Evolutionary conservation across 768 basidiomycete species (phyloP), one percentile per base, ranked within the genome.

Genomic region (Leccinum subgranulosum): DNA sequence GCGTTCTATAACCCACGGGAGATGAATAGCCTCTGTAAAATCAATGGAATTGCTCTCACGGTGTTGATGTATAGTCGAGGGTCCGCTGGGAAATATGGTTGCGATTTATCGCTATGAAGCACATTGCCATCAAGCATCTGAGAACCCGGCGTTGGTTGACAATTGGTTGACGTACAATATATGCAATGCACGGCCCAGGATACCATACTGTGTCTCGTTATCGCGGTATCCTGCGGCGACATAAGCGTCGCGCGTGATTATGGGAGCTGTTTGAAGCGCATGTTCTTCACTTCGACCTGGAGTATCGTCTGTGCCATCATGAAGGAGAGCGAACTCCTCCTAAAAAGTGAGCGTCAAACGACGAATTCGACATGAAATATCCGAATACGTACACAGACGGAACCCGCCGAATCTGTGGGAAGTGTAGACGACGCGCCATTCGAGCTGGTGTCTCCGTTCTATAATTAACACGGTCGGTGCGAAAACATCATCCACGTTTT

Each of bases 41-140:
- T 29, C 27, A 17, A 41, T 9, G 27, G 27, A 23, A 54, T 49
- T 29, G 15, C 39, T 51, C 75, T 66, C 63, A 86, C 87, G 1
- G 86, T 88, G 64, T 90, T 90, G 10, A 89, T 65, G 63, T 90
- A 90, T 0, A 90, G 54, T 0, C 87, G 76, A 3, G 75, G 76
- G 59, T 87, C 85, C 0, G 68, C 55, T 0, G 75, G 78, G 0
- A 61, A 55, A 49, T 67, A 64, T 21, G 76, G 65, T 0, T 60
- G 60, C 11, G 61, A 61, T 49, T 64, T 74, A 50, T 77, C 73
- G 21, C 71, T 73, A 51, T 25, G 34, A 51, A 41, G 50, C 3
- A 21, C 19, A 9, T 8, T 12, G 15, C 23, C n/a, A 36, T 56
- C n/a, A 54, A 48, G 14, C 10, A 41, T 5, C 1, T 43, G 19